Evolutionary conservation across 1,139 yeast genomes (phyloP), one percentile per base, ranked within the genome.

Genomic region (Debaryomycetaceae sp.): DNA sequence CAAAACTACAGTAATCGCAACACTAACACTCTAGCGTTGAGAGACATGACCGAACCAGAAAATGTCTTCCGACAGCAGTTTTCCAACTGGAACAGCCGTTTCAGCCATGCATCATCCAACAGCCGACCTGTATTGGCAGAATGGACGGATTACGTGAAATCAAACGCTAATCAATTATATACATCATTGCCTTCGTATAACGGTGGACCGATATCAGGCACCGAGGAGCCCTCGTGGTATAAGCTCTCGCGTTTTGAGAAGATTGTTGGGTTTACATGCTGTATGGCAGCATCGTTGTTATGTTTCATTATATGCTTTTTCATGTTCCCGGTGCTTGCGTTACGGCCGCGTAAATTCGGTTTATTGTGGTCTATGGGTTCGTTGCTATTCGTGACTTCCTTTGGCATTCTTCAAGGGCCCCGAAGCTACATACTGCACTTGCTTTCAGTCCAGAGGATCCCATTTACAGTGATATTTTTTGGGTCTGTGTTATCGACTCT

Each of bases 331-430:
- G 91, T 92, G 13, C 70, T 92, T 47, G 94, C 96, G 4, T 66
- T 91, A 40, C 83, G 87, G 53, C 98, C 98, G 13, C 73, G 96
- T 41, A 92, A 92, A 61, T 92, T 92, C 57, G 98, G 87, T 5
- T 63, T 84, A 51, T 58, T 94, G 34, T 92, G 98, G 98, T 81
- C 96, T 1, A 72, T 92, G 62, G 98, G 98, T 0, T 86, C 96
- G 1, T 57, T 92, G 14, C 66, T 92, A 34, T 92, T 92, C 64
- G 87, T 92, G 32, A 63, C 87, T 6, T 88, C 96, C 17, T 92
- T 92, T 63, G 98, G 97, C 1, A 79, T 88, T 8, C 65, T 92
- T 26, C 97, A 91, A 65, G 98, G 98, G 0, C 98, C 98, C 0
- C 72, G 81, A 26, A 83, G 85, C 33, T 92, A 89, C 56, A 50